Evolutionary conservation across 2,329 filamentous ascomycete species (phyloP), one percentile per base, ranked within the genome.

Genomic region (Gyromitra esculenta): DNA sequence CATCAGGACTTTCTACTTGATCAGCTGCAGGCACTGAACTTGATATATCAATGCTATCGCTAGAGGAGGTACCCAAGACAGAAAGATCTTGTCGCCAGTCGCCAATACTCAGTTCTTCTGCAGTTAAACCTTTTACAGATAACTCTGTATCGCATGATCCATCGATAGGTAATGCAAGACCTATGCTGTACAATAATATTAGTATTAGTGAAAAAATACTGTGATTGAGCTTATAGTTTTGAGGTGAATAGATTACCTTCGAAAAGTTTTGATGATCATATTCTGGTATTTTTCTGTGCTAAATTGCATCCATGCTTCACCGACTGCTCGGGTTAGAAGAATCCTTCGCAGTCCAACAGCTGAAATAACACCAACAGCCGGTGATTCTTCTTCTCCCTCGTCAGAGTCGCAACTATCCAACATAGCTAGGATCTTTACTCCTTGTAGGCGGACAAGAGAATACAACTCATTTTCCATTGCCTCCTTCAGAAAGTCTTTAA

Each of bases 401-500:
- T 50, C 45, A 50, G 0, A 50, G 45, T 18, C 18, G 18, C 18
- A n/a, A 6, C 15, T 13, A n/a, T n/a, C 45, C 45, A n/a, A n/a
- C 45, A 5, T n/a, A 6, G 45, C 15, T n/a, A 50, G 18, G 4
- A 56, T 25, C 9, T 56, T 21, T 25, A 11, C 57, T 41, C 31
- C 15, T 62, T 62, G 41, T 5, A 25, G 11, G 9, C 9, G 18
- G 2, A 21, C 13, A 11, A n/a, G n/a, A 11, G 50, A 35, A 54
- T 57, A 59, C 2, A 63, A 18, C 15, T 74, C 63, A 11, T 43
- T 45, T 11, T 73, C 59, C 31, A 62, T 67, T 13, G 57, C 35
- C 25, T 62, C 39, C 31, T 43, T 52, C 5, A 67, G 50, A 11
- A 67, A 13, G 13, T 67, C 71, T 41, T 62, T 73, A 37, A 67